Conservation (phyloP, 768 basidiomycete species). For the Lentinula edodes region DNA sequence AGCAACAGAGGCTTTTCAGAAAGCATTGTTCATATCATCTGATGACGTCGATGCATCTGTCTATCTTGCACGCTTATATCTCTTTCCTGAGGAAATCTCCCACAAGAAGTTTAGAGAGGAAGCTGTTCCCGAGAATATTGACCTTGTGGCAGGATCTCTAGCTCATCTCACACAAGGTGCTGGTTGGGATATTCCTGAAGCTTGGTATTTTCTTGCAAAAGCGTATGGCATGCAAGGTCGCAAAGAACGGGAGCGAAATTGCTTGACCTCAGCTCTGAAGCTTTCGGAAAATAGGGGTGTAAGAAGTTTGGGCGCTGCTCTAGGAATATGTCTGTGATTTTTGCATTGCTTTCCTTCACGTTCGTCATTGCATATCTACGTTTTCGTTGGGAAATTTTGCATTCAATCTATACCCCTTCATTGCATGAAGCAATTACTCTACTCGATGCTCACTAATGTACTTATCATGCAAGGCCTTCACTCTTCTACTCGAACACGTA, state of each 20-base stretch:
- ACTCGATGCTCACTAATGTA: too few species aligned
- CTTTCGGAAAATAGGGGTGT: constrained; percentile 58
- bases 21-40: constrained; percentile 83
- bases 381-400: too few species aligned
- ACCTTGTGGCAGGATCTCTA: constrained; percentile 80
- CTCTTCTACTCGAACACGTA: too few species aligned
- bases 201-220: constrained; percentile 89
- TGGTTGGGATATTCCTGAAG: constrained; percentile 92
- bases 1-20: constrained; percentile 75
- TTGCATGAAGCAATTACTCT: background rate
- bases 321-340: constrained; percentile 62
- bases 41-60: constrained; percentile 75
- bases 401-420: background rate
- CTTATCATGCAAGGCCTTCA: too few species aligned
- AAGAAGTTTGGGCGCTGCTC: constrained; percentile 54
- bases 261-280: constrained; percentile 61
- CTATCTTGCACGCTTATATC: constrained; percentile 72
- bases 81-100: constrained; percentile 29
- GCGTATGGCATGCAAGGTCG: constrained; percentile 72
- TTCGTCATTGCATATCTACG: background rate
- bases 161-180: constrained; percentile 68
- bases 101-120: constrained; percentile 10
- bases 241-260: constrained; percentile 68
- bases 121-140: constrained; percentile 41
- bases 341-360: background rate